A percentile compares a stretch with the other conserved stretches of the same genome.
phyloP scores from a whole-genome alignment of 106 monocot genomes.

The Dendrobium huoshanense region DNA sequence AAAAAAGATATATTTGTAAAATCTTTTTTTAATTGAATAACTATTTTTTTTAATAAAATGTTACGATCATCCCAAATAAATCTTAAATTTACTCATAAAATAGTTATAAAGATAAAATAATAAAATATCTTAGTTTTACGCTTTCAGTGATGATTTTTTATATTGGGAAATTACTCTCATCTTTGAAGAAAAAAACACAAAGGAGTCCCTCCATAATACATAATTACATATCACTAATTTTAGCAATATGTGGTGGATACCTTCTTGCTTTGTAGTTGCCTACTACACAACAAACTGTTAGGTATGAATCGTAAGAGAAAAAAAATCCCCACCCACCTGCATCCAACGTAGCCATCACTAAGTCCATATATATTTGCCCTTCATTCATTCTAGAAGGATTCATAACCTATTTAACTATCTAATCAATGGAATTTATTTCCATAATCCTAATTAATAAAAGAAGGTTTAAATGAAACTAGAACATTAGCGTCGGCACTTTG shows the following conservation, averaged over 20 bases:
- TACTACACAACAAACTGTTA: slow-evolving; percentile 1
- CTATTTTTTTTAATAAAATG: too few species aligned
- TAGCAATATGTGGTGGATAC: neutral
- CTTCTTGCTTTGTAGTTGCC: neutral
- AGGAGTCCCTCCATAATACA: neutral
- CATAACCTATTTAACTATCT: neutral
- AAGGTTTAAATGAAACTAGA: too few species aligned
- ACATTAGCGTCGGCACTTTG: too few species aligned
- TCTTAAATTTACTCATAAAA: too few species aligned
- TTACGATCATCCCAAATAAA: too few species aligned
- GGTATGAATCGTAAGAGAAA: neutral
- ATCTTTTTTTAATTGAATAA: too few species aligned
- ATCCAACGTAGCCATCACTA: neutral
- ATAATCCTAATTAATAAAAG: neutral
- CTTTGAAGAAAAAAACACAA: too few species aligned
- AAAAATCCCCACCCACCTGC: neutral
- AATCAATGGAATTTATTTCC: neutral
- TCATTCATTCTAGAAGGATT: slow-evolving; percentile 1
- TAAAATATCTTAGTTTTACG: too few species aligned
- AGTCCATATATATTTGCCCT: neutral
- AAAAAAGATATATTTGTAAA: too few species aligned
- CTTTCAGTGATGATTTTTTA: too few species aligned
- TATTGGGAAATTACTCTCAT: too few species aligned
- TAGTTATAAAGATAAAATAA: too few species aligned
- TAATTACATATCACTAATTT: neutral